Base-by-base conservation (phyloP, 495 filamentous ascomycete genomes). In the Aspergillus asperescens region DNA sequence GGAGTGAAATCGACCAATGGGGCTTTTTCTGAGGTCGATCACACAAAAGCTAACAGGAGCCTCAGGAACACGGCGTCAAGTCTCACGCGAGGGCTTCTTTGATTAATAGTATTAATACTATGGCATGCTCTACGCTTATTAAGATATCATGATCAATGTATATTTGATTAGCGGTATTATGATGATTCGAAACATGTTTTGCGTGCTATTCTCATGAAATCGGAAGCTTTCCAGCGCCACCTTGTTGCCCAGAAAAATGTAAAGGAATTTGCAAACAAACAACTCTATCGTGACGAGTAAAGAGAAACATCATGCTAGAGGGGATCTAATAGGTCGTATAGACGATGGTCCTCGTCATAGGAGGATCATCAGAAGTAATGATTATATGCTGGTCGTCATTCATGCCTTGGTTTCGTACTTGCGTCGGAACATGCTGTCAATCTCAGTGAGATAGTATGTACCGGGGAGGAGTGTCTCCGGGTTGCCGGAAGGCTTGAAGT, bases 401-500 rank as follows among this genome's bases (percentile, higher is more conserved):
- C 85, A 98, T 69, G 82, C 85, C 82, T 96, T 93, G 74, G 95
- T 70, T 53, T 78, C 77, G 75, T 98, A 97, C 56, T 77, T 79
- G 59, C 93, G 81, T 70, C 89, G 83, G 87, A 92, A 98, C 89
- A 96, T 95, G 61, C 90, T 89, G 59, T 98, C 92, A 29, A 98
- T 77, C 58, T 83, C 81, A 57, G 84, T 85, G 46, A 97, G 80
- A 75, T 96, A 98, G 77, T 97, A 98, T 12, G 87, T 86, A 39
- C 86, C 87, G 50, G 81, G 74, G 57, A 75, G 66, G n/a, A 98
- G 79, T 56, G 83, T 89, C 31, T 89, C 87, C n/a, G 78, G 60
- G 39, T 82, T 83, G 52, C 93, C 93, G 43, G 74, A 56, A 31
- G 93, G 93, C 59, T 76, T 83, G 74, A 87, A 98, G 74, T 84